Evolutionary conservation across 2,329 filamentous ascomycete species (phyloP).

Genomic region (Polytolypa hystricis): DNA sequence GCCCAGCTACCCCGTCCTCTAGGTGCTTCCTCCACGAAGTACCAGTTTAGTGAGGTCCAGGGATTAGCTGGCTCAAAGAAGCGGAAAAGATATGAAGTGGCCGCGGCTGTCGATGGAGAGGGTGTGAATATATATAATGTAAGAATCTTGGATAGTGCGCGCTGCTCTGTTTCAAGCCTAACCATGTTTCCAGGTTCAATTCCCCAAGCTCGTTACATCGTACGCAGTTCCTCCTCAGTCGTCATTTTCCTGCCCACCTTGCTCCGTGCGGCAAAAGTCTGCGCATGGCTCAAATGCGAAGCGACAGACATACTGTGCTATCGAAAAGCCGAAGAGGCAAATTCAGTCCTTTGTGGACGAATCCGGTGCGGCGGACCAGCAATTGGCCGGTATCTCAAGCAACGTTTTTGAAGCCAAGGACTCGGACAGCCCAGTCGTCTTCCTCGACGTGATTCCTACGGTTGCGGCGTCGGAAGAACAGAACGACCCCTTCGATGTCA

Average conservation of each 20-base stretch:
- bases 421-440: conserved; percentile 27
- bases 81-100: conserved; percentile 52
- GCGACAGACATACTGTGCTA: conserved; percentile 47
- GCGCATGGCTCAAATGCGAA: conserved; percentile 32
- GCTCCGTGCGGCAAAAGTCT: conserved; percentile 45
- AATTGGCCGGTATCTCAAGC: conserved; percentile 27
- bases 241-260: conserved; percentile 46
- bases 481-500: conserved; percentile 26
- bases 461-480: conserved; percentile 15
- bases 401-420: conserved; percentile 28
- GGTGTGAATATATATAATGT: conserved; percentile 54
- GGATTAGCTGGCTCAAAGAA: conserved; percentile 46
- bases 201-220: conserved; percentile 48
- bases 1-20: conserved; percentile 36
- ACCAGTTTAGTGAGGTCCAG: conserved; percentile 38
- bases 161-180: not conserved
- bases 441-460: conserved; percentile 28
- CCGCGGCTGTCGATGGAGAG: conserved; percentile 49
- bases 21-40: conserved; percentile 29
- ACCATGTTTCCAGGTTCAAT: conserved; percentile 43
- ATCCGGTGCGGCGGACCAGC: conserved; percentile 20
- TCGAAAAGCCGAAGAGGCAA: conserved; percentile 38
- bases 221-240: conserved; percentile 52
- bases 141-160: too few species aligned
- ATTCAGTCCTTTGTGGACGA: conserved; percentile 47